Percentiles rank a stretch among this genome's conserved stretches.
These are phyloP conservation scores for Lactifluus piperatus DNA, from an alignment of 768 basidiomycete genomes.

Conservation along the genomic window DNA sequence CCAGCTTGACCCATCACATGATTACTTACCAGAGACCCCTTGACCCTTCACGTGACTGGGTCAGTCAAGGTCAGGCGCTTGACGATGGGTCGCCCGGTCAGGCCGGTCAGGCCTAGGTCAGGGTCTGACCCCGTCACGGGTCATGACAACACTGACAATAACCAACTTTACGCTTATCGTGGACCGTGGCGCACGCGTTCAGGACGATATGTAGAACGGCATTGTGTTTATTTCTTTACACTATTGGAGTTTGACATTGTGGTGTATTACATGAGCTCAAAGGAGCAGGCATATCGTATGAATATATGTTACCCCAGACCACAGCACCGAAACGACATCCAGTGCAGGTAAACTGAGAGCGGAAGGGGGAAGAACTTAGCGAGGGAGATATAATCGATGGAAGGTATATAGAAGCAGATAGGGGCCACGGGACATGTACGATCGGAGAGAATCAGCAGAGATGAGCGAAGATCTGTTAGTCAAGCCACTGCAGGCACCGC, in stretches of 20 bases:
- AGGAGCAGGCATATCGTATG: neutral
- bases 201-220: neutral
- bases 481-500: neutral
- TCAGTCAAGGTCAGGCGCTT: too few relatives aligned
- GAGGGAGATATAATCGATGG: neutral
- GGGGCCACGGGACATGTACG: neutral
- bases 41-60: too few relatives aligned
- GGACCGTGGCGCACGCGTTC: conserved; percentile 27
- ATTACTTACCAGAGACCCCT: too few relatives aligned
- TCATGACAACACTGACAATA: too few relatives aligned
- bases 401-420: neutral
- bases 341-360: too few relatives aligned
- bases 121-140: too few relatives aligned
- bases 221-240: neutral
- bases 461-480: neutral
- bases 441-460: neutral
- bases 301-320: neutral
- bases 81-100: too few relatives aligned
- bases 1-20: too few relatives aligned
- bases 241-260: too few relatives aligned
- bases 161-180: conserved; percentile 42
- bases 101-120: too few relatives aligned
- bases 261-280: neutral
- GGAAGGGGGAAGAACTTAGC: neutral
- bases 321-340: too few relatives aligned